Base-by-base conservation (phyloP, 2,329 filamentous ascomycete genomes). In the Aureobasidium uvarum region DNA sequence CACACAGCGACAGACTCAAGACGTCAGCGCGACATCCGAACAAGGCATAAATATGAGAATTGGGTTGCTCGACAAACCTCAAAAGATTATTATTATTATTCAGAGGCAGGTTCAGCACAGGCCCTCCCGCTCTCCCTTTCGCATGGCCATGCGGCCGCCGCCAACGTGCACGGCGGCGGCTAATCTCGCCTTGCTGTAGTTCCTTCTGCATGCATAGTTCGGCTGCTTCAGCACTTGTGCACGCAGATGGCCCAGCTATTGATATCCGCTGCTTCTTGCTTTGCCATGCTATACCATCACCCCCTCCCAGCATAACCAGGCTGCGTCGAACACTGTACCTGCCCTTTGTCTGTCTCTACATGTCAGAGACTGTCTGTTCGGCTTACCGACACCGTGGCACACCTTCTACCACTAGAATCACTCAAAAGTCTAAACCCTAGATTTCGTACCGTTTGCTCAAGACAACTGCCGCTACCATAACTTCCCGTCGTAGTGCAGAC, bases 351-450 rank as follows among this genome's bases (percentile, higher is more conserved):
- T 11, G 2, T 33, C 8, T 3, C n/a, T 38, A 5, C 18, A 25
- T 48, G 39, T 48, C 41, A 60, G 43, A 48, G 28, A 48, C 56
- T 36, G 41, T 60, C 41, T 54, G n/a, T 52, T 43, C 18, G 48
- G 23, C 48, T 63, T 65, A 58, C 63, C 63, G 63, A 31, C 52
- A 58, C 43, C 16, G 52, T 59, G 63, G 63, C 52, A 65, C 63
- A 18, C 33, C 63, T 65, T 65, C 63, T 65, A 65, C 63, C 63
- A 52, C 63, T 65, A 65, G 63, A 65, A 65, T 56, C 25, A 65
- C 62, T 65, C 52, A 56, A 50, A 63, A 63, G 56, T 52, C 33
- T 63, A 54, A 63, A 63, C 48, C 60, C 60, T 63, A 63, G 60
- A 63, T 63, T 51, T 63, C 58, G 60, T 54, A 63, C 60, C 60